Base-by-base conservation (phyloP, 306 rosid species). In the Potentilla sterilis region DNA sequence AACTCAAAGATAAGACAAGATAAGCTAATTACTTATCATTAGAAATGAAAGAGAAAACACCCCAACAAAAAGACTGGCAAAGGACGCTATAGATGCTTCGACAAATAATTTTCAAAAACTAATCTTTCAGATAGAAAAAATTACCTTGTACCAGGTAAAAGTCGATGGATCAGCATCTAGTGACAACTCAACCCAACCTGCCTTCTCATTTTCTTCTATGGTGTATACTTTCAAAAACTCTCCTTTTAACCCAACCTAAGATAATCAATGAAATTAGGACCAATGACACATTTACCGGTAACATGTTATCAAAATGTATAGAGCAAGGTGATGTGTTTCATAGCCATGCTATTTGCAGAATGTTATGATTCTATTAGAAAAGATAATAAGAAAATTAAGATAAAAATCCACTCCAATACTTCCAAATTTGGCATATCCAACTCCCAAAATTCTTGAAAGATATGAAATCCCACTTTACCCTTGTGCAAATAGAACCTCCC, bases 111-210 rank as follows among this genome's bases (percentile, higher is more conserved):
- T 62, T 66, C 73, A 75, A 42, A 64, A 83, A 51, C 46, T 49
- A 43, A 69, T 28, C 28, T 28, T 28, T 28, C 28, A 0, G 28
- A 28, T 28, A 28, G 28, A 28, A 28, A 28, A 28, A 28, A 28
- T 70, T 91, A 94, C 98, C 98, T 94, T 94, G 87, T 94, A 94
- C 98, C 98, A 94, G 73, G 97, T 80, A 81, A 91, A 91, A 0
- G 85, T 79, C 69, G 97, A 87, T 35, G 93, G 90, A 77, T 63
- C 70, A 52, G 84, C 85, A 77, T 87, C 94, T 22, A 73, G 82
- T 16, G 85, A 80, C 76, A 92, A 76, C 70, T 86, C 84, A 81
- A 75, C 81, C 98, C 98, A 94, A 63, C 72, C 84, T 15, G 87
- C 87, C 69, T 88, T 87, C 21, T 90, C 85, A 75, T 77, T 85